Base-by-base conservation (phyloP, 805 yeast species). In the Pichia membranifaciens region DNA sequence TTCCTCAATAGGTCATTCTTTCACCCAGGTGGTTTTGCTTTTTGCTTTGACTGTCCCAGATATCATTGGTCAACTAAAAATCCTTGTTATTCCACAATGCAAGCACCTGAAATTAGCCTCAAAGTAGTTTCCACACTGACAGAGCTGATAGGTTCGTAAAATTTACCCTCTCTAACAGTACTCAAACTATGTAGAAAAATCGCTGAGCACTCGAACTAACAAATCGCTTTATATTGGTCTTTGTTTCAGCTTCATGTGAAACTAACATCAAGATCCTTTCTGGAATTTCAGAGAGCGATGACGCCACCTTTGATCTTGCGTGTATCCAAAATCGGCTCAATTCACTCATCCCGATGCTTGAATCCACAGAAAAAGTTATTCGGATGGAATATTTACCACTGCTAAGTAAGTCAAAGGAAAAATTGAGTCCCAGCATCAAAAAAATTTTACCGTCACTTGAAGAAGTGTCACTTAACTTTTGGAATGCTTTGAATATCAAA, bases 401-500 rank as follows among this genome's bases (percentile, higher is more conserved):
- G 32, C n/a, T 23, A 12, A 7, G 31, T 6, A 3, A n/a, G n/a
- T 9, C 5, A 7, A 15, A 6, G 21, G 18, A 17, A 1, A 28
- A 18, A 10, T 5, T 35, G 10, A 21, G 21, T 25, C 22, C 33
- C 31, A 38, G 38, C 17, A 22, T 38, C 18, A 18, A 12, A 5
- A 36, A 28, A 16, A 28, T 25, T 4, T 20, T 38, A n/a, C 41
- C 31, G n/a, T 5, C 3, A 35, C 25, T 56, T 3, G 56, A 58
- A 21, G 20, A 22, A 6, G 36, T 51, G 28, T 62, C 68, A 1
- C 60, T 70, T 13, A 59, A 54, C 15, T 45, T 70, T 10, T 72
- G 76, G 76, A 72, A 72, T 49, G 43, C 61, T 1, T 49, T 65
- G 1, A 50, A 67, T 0, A 44, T 69, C 9, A 31, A 40, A 15